phyloP scores from a whole-genome alignment of 305 asterid species.

The Fraxinus angustifolia region DNA sequence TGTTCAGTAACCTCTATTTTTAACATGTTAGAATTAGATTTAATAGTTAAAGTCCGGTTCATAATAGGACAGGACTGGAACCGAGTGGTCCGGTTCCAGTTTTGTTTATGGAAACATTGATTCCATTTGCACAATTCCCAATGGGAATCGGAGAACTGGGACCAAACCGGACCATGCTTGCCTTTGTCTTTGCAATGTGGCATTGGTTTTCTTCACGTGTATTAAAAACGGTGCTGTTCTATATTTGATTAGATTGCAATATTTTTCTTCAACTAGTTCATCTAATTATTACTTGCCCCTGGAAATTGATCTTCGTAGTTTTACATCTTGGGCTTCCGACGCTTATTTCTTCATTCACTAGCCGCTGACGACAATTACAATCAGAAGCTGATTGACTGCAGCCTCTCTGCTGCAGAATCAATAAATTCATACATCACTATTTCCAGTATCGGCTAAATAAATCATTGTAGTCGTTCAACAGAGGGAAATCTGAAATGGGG shows the following conservation, averaged over 20 bases:
- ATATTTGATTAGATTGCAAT: not conserved
- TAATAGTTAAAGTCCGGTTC: not conserved
- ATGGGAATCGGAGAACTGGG: not conserved
- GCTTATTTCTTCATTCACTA: not conserved
- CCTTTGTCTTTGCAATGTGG: not conserved
- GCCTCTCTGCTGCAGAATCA: not conserved
- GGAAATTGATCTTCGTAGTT: not conserved
- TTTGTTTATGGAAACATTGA: not conserved
- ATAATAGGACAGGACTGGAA: not conserved
- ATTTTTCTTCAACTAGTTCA: not conserved
- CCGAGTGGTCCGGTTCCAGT: not conserved
- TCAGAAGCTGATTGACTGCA: not conserved
- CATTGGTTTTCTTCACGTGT: not conserved
- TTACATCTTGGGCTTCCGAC: not conserved
- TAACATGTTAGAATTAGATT: not conserved
- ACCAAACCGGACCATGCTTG: not conserved
- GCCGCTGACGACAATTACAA: not conserved
- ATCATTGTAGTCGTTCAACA: not conserved
- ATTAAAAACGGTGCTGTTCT: not conserved
- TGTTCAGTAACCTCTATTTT: too few species aligned
- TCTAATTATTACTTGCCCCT: not conserved
- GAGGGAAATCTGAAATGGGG: constrained; percentile 29
- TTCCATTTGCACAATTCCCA: not conserved
- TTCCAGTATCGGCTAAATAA: not conserved
- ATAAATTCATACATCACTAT: not conserved